Conservation (phyloP, 176 grass and related monocot species). For the Lolium multiflorum region DNA sequence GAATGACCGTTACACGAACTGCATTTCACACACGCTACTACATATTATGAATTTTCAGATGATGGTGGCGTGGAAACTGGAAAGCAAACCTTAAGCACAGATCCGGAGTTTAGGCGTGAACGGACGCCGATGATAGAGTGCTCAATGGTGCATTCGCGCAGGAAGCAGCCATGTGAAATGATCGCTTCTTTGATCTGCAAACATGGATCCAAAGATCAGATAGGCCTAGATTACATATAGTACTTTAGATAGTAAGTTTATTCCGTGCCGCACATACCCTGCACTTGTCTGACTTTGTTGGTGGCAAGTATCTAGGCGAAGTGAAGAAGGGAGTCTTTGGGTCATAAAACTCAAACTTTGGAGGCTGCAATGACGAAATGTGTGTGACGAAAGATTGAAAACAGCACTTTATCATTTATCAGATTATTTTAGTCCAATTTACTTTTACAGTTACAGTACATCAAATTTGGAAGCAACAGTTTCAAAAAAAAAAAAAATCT, state of each 20-base stretch:
- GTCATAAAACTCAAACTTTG: conserved; percentile 85
- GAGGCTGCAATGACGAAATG: conserved; percentile 45
- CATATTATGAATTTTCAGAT: neutral
- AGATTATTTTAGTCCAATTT: neutral
- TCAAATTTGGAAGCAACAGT: neutral
- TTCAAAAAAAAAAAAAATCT: neutral
- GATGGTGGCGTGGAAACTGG: neutral
- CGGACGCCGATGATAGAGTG: conserved; percentile 70
- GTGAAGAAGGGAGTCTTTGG: conserved; percentile 79
- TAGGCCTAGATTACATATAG: neutral
- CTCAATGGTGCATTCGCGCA: conserved; percentile 63
- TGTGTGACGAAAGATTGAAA: conserved; percentile 3
- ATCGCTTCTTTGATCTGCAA: conserved; percentile 66
- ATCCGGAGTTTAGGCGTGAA: conserved; percentile 61
- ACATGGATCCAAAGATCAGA: neutral
- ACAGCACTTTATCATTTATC: neutral
- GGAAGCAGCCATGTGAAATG: conserved; percentile 85
- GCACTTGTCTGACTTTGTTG: conserved; percentile 75
- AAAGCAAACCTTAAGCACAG: conserved; percentile 55
- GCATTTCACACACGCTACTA: neutral
- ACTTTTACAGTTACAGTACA: neutral
- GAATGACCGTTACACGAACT: neutral
- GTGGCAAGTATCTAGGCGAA: conserved; percentile 75
- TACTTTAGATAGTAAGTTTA: neutral
- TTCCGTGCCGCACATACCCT: conserved; percentile 34